phyloP scores from a whole-genome alignment of 441 rosid genomes.

The Flueggea neowawraea region DNA sequence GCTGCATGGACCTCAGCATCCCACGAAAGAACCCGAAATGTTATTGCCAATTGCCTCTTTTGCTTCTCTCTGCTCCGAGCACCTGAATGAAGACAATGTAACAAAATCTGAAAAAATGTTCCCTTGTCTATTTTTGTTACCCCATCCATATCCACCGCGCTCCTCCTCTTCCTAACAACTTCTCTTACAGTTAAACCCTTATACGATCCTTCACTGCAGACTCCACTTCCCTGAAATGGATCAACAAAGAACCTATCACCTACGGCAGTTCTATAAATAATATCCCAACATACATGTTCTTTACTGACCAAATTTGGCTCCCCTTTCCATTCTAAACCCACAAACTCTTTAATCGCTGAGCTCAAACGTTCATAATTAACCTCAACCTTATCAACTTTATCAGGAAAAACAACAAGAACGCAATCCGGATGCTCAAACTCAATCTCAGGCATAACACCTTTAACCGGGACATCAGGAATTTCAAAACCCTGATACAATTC shows the following conservation, averaged over 20 bases:
- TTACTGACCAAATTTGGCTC: conserved; percentile 63
- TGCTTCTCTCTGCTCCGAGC: conserved; percentile 43
- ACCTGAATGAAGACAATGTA: conserved; percentile 86
- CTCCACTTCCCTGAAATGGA: conserved; percentile 42
- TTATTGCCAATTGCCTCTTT: conserved; percentile 53
- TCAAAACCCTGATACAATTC: conserved; percentile 34
- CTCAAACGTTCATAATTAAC: conserved; percentile 47
- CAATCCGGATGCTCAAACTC: conserved; percentile 92
- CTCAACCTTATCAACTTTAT: conserved; percentile 30
- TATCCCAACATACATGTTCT: conserved; percentile 82
- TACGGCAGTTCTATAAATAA: conserved; percentile 63
- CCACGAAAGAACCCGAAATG: conserved; percentile 80
- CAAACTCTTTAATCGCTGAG: conserved; percentile 33
- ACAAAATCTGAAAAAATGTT: conserved; percentile 68
- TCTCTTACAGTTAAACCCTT: conserved; percentile 45
- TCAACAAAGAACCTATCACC: conserved; percentile 24
- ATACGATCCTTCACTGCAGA: conserved; percentile 41
- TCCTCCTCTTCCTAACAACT: conserved; percentile 78
- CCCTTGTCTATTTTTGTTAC: conserved; percentile 55
- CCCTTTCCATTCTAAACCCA: conserved; percentile 62
- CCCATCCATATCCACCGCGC: conserved; percentile 87
- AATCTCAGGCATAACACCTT: conserved; percentile 52
- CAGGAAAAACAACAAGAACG: conserved; percentile 69
- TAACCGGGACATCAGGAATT: conserved; percentile 40
- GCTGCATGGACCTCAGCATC: conserved; percentile 89